Base-by-base conservation (phyloP, 1,139 yeast species). In the Wickerhamomyces sp. region DNA sequence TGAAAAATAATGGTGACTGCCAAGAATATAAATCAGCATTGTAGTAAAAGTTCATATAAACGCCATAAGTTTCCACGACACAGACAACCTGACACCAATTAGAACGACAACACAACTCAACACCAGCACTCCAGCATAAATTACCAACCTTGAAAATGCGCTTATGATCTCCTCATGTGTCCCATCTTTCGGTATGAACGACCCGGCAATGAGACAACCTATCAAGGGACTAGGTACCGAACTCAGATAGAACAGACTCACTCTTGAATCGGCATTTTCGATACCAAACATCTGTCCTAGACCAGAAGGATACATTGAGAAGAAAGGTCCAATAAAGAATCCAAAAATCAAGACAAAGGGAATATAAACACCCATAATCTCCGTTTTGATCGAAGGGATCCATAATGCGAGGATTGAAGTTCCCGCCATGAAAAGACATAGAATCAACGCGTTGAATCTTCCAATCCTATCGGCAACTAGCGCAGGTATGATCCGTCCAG, bases 181-280 rank as follows among this genome's bases (percentile, higher is more conserved):
- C 5, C 38, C 25, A 5, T 39, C 41, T n/a, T 20, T 26, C 2
- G 47, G 46, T 12, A 44, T 45, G 37, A 46, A 47, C 2, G 47
- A 42, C 2, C 52, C 52, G 18, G 48, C 45, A 15, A 47, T 46
- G 16, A 47, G n/a, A 30, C 47, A 39, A 2, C 51, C 52, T 4
- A 44, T 16, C 10, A 47, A 35, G 1, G 52, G 48, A 3, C 48
- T 51, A 4, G 51, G 52, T 2, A 44, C 24, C 6, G 48, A 35
- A 5, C 37, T 38, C 22, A 44, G 17, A 12, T 42, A 26, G 26
- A 39, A 45, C 29, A 47, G 26, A 0, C 48, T 44, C 10, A 47
- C 16, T 18, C 48, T 33, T 6, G 44, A 41, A 6, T 46, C 47
- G 5, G 47, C 30, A 4, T 44, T 49, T 4, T 19, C 30, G 7